These are phyloP conservation scores for Cnidoscolus chayamansa DNA, from an alignment of 441 rosid genomes.

Conservation along the genomic window DNA sequence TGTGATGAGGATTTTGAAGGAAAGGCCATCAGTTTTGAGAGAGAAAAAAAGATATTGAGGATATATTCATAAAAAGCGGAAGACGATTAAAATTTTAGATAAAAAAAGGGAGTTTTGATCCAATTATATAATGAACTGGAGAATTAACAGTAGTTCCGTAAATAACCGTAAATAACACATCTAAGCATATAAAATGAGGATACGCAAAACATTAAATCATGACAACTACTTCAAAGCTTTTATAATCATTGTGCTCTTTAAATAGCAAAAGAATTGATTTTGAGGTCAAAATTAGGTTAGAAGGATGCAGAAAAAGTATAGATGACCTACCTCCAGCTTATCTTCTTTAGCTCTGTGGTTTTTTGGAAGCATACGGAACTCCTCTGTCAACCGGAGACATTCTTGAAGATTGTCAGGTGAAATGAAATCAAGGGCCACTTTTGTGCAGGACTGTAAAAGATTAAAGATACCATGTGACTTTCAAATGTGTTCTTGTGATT, in stretches of 20 bases:
- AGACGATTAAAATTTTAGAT: too few relatives aligned
- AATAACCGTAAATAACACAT: not conserved
- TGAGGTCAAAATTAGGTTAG: not conserved
- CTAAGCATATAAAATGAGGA: not conserved
- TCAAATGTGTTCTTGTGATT: not conserved
- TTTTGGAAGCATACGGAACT: constrained; percentile 70
- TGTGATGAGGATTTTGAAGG: not conserved
- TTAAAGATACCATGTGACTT: not conserved
- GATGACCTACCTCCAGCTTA: constrained; percentile 56
- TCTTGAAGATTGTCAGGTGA: constrained; percentile 74
- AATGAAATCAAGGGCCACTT: constrained; percentile 80
- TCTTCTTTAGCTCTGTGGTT: constrained; percentile 70
- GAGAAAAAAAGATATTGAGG: not conserved
- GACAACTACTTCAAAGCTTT: not conserved
- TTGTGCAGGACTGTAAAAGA: constrained; percentile 62
- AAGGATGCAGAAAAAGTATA: not conserved
- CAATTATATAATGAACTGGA: not conserved
- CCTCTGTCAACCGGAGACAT: constrained; percentile 69
- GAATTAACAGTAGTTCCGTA: not conserved
- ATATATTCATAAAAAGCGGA: not conserved
- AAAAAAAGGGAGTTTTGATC: not conserved
- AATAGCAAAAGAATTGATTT: not conserved
- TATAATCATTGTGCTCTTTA: too few relatives aligned
- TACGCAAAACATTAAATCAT: not conserved
- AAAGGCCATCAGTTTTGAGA: not conserved